Evolutionary conservation across 305 asterid genomes (phyloP).

Genomic region (Solanum hybrid): DNA sequence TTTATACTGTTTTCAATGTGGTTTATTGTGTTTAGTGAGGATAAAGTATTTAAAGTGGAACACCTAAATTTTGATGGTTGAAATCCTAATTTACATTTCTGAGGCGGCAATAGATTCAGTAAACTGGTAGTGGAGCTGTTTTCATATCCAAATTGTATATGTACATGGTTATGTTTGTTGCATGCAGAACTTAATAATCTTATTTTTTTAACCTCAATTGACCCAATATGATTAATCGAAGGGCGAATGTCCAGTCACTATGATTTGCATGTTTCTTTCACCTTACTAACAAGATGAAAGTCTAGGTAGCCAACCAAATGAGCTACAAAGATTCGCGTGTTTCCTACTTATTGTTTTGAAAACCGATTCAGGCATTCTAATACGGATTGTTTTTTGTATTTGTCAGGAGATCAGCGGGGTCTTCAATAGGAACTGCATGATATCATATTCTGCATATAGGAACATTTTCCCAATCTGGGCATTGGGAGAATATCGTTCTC

Average conservation of each 20-base stretch:
- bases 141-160: not conserved
- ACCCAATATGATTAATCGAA: not conserved
- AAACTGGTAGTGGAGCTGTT: not conserved
- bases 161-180: not conserved
- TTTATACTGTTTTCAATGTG: not conserved
- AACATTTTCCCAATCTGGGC: constrained; percentile 20
- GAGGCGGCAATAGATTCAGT: not conserved
- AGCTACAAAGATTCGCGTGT: not conserved
- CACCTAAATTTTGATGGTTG: not conserved
- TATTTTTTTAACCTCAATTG: not conserved
- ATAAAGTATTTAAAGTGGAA: not conserved
- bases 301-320: not conserved
- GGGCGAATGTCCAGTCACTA: not conserved
- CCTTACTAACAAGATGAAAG: not conserved
- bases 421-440: constrained; percentile 22
- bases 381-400: not conserved
- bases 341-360: not conserved
- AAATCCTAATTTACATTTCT: not conserved
- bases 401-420: constrained; percentile 18
- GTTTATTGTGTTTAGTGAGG: not conserved
- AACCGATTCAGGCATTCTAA: not conserved
- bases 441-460: constrained; percentile 18
- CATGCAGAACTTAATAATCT: not conserved
- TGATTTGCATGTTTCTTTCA: not conserved
- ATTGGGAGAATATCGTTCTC: constrained; percentile 16